Evolutionary conservation across 1,139 yeast species (phyloP), one percentile per base, ranked within the genome.

Genomic region (Petasospora rhodanensis): DNA sequence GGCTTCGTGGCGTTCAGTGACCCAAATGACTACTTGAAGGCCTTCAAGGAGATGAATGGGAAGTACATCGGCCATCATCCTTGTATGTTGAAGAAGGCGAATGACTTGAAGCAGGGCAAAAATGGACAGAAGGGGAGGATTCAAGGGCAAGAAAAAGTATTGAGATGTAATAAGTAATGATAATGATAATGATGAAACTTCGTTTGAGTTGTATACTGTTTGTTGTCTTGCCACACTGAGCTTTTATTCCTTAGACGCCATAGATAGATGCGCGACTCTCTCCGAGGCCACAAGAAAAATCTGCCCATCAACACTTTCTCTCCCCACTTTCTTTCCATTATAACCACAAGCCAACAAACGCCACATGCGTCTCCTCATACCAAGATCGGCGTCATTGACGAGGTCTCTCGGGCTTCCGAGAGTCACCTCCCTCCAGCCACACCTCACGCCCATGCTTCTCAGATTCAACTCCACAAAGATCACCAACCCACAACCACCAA

Each of bases 21-120:
- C 40, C 59, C 86, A 0, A 74, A 76, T 19, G 89, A 76, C 47
- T 82, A 79, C 49, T 63, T 82, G 40, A 61, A 61, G 31, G 87
- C 91, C 4, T 82, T 79, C 58, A 78, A 76, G 50, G 84, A 79
- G 47, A 72, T 80, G 77, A 79, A 82, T 52, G 83, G 85, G 25
- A 79, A 80, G 53, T 81, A 79, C 46, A 68, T 83, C 29, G 94
- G 93, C 1, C 73, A 70, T 44, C 80, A 78, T 45, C 93, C 93
- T 0, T 76, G 82, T 21, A 80, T 73, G 43, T 59, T 82, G 54
- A 77, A 78, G 54, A 64, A 79, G 38, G 89, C 91, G 0, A 76
- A 73, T 38, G 70, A 78, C 6, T 16, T 39, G n/a, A 32, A 37
- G 15, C 37, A 41, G 26, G 29, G 26, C 19, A 18, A 18, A 9